phyloP scores from a whole-genome alignment of 192 early-diverging fungal genomes.

The Backusella australiensis region DNA sequence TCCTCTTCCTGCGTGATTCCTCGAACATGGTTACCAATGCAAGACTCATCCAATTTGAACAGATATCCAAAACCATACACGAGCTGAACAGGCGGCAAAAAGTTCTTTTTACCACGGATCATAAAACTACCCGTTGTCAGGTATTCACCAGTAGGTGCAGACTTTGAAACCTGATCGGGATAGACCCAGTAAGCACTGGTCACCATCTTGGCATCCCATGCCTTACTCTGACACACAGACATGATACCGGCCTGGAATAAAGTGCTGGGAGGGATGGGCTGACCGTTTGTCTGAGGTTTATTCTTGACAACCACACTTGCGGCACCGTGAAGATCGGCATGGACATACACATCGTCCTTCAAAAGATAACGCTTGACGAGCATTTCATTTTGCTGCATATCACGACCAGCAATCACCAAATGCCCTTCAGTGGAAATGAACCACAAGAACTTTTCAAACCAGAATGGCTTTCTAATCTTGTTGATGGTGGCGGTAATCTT shows the following conservation, averaged over 20 bases:
- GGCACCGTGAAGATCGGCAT: constrained; percentile 92
- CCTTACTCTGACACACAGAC: constrained; percentile 90
- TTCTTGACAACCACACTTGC: constrained; percentile 91
- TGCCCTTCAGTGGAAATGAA: constrained; percentile 92
- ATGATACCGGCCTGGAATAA: constrained; percentile 94
- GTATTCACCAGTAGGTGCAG: constrained; percentile 89
- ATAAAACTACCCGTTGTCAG: constrained; percentile 89
- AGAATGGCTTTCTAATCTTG: constrained; percentile 87
- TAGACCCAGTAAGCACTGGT: constrained; percentile 95
- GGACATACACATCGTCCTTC: constrained; percentile 82
- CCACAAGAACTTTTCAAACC: constrained; percentile 99
- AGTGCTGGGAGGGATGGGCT: constrained; percentile 82
- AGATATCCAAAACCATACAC: constrained; percentile 96
- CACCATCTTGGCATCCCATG: constrained; percentile 97
- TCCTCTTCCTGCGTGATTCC: constrained; percentile 49
- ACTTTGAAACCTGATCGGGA: constrained; percentile 81
- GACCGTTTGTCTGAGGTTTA: constrained; percentile 39
- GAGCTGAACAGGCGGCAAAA: constrained; percentile 88
- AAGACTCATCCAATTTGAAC: constrained; percentile 87
- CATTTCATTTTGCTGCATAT: constrained; percentile 92
- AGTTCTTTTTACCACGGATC: constrained; percentile 94
- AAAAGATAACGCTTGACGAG: constrained; percentile 72
- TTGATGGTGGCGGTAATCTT: constrained; percentile 75
- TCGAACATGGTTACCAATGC: constrained; percentile 70
- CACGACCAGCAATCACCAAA: constrained; percentile 88